These are phyloP conservation scores for Stachybotrys echinatus DNA, from an alignment of 2,329 filamentous ascomycete genomes.

Conservation along the genomic window DNA sequence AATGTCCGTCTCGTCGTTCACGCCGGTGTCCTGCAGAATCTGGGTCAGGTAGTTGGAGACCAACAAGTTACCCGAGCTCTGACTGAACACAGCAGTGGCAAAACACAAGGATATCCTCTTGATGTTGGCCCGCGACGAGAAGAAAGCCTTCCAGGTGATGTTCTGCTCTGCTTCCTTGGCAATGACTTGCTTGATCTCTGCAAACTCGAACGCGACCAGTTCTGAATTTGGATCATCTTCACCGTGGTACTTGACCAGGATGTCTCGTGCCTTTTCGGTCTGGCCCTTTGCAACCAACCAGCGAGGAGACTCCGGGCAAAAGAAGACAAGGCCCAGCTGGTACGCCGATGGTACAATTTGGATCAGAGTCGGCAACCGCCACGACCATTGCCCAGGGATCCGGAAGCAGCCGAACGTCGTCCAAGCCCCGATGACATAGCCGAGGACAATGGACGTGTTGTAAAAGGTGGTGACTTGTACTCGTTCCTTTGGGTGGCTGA, in stretches of 20 bases:
- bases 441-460: slow-evolving; percentile 17
- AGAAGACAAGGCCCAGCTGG: slow-evolving; percentile 38
- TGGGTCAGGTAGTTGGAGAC: slow-evolving; percentile 35
- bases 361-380: slow-evolving; percentile 38
- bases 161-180: slow-evolving; percentile 36
- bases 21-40: slow-evolving; percentile 32
- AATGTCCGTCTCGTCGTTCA: slow-evolving; percentile 29
- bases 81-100: slow-evolving; percentile 32
- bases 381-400: slow-evolving; percentile 10
- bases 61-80: slow-evolving; percentile 34
- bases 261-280: slow-evolving; percentile 40
- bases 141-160: slow-evolving; percentile 36
- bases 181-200: slow-evolving; percentile 44
- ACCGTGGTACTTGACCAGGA: slow-evolving; percentile 47
- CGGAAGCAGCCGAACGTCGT: slow-evolving; percentile 27
- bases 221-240: slow-evolving; percentile 37
- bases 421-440: slow-evolving; percentile 15
- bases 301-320: slow-evolving; percentile 55
- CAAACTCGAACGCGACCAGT: slow-evolving; percentile 40
- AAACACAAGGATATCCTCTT: slow-evolving; percentile 35
- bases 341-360: slow-evolving; percentile 40
- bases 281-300: slow-evolving; percentile 50
- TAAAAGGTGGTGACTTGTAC: slow-evolving; percentile 16
- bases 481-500: slow-evolving; percentile 23
- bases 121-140: slow-evolving; percentile 30